These are phyloP conservation scores for Penicillium frequentans DNA, from an alignment of 2,329 filamentous ascomycete species.

Conservation along the genomic window DNA sequence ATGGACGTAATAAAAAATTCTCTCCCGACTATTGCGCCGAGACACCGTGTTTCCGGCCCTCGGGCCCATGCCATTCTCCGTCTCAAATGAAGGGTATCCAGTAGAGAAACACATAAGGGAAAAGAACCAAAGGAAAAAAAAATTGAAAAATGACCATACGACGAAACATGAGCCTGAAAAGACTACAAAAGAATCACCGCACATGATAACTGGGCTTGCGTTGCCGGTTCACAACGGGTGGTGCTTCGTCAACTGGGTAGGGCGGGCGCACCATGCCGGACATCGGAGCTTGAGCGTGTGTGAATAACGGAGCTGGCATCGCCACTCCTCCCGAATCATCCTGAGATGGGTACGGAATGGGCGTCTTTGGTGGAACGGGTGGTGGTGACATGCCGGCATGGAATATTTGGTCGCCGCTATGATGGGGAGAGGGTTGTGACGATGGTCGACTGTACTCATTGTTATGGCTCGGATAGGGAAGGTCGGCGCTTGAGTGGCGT, in stretches of 20 bases:
- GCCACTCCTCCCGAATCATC: constrained; percentile 29
- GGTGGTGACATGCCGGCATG: constrained; percentile 58
- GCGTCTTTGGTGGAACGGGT: constrained; percentile 75
- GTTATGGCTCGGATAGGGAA: constrained; percentile 39
- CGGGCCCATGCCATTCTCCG: constrained; percentile 8
- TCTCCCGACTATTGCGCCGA: neutral
- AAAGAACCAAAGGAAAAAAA: neutral
- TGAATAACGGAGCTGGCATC: constrained; percentile 39
- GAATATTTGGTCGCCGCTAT: constrained; percentile 35
- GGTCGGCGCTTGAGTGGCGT: constrained; percentile 29
- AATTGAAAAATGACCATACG: neutral
- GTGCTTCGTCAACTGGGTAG: constrained; percentile 79
- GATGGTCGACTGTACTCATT: constrained; percentile 36
- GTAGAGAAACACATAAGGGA: constrained; percentile 3
- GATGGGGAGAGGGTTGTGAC: constrained; percentile 34
- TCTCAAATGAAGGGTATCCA: constrained; percentile 21
- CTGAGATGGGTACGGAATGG: constrained; percentile 56
- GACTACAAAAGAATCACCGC: constrained; percentile 36
- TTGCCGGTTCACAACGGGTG: constrained; percentile 80
- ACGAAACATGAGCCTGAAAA: constrained; percentile 1
- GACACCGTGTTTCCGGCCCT: constrained; percentile 8
- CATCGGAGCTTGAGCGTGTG: constrained; percentile 17
- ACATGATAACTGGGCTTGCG: constrained; percentile 75
- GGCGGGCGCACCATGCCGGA: constrained; percentile 53
- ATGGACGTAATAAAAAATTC: neutral